phyloP scores from a whole-genome alignment of 176 grass and related monocot genomes.

The Lolium perenne region DNA sequence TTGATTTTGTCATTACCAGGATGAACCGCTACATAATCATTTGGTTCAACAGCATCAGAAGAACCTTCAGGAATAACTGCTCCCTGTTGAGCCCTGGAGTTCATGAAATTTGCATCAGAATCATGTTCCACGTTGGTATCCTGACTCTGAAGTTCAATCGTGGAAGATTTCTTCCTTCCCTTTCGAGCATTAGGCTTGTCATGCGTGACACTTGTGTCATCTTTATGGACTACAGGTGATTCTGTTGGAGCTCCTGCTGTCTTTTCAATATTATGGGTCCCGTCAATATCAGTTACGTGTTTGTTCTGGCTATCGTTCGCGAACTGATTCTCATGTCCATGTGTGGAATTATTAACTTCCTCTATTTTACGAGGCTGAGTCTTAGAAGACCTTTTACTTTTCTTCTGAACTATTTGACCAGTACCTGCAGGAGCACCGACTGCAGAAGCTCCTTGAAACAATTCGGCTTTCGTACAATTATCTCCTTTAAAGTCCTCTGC shows the following conservation, averaged over 20 bases:
- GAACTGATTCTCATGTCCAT: conserved; percentile 25
- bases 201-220: conserved; percentile 21
- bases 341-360: conserved; percentile 32
- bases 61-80: conserved; percentile 40
- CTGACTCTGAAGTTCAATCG: conserved; percentile 43
- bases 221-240: conserved; percentile 30
- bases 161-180: conserved; percentile 50
- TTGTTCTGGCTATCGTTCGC: conserved; percentile 21
- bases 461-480: conserved; percentile 33
- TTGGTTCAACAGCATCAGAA: conserved; percentile 46
- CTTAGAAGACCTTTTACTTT: conserved; percentile 39
- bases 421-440: conserved; percentile 3
- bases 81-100: conserved; percentile 18
- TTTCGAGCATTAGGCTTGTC: conserved; percentile 40
- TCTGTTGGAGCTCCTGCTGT: conserved; percentile 23
- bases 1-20: conserved; percentile 44
- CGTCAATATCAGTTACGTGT: conserved; percentile 5
- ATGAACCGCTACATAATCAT: neutral
- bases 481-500: conserved; percentile 32
- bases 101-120: conserved; percentile 38
- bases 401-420: conserved; percentile 38
- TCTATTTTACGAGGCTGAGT: conserved; percentile 1
- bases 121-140: conserved; percentile 36
- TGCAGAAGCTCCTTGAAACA: conserved; percentile 42
- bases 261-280: conserved; percentile 36